Conservation (phyloP, 371 early-diverging fungal species). For the Globomyces sp. region DNA sequence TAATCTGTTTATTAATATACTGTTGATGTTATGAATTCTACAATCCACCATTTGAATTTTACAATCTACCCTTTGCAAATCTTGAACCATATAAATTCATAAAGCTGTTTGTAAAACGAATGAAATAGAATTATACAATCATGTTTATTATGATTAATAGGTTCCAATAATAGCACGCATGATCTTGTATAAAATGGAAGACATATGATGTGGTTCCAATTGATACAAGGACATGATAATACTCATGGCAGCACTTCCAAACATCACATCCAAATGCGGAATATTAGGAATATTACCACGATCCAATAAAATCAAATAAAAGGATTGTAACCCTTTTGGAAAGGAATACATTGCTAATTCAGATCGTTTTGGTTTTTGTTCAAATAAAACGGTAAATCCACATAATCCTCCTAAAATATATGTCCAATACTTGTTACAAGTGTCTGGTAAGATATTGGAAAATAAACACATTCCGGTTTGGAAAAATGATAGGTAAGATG, state of each 20-base stretch:
- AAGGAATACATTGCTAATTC: slow-evolving; percentile 47
- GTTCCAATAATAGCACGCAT: slow-evolving; percentile 14
- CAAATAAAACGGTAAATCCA: slow-evolving; percentile 35
- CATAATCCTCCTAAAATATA: slow-evolving; percentile 24
- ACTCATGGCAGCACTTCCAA: slow-evolving; percentile 1
- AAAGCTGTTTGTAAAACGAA: no score
- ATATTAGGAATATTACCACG: slow-evolving; percentile 28
- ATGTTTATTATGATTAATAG: slow-evolving; percentile 4
- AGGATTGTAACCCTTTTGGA: slow-evolving; percentile 42
- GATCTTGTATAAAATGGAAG: slow-evolving; percentile 8
- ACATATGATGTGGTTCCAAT: slow-evolving; percentile 13
- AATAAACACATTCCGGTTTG: slow-evolving; percentile 26
- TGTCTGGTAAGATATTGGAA: slow-evolving; percentile 15
- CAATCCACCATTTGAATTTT: no score
- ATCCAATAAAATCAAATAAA: slow-evolving; percentile 38
- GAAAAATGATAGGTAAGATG: slow-evolving; percentile 25
- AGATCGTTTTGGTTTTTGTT: slow-evolving; percentile 30
- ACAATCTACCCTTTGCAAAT: no score
- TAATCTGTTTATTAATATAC: no score
- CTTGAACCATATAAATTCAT: no score
- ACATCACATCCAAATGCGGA: slow-evolving; percentile 36
- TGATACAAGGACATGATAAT: slow-evolving; percentile 19
- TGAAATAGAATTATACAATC: no score
- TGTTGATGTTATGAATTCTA: no score
- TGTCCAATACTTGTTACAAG: slow-evolving; percentile 17